A percentile compares a stretch with the other conserved stretches of the same genome.
These are phyloP conservation scores for Phylloboletellus chloephorus DNA, from an alignment of 1,284 basidiomycete species.

Conservation along the genomic window DNA sequence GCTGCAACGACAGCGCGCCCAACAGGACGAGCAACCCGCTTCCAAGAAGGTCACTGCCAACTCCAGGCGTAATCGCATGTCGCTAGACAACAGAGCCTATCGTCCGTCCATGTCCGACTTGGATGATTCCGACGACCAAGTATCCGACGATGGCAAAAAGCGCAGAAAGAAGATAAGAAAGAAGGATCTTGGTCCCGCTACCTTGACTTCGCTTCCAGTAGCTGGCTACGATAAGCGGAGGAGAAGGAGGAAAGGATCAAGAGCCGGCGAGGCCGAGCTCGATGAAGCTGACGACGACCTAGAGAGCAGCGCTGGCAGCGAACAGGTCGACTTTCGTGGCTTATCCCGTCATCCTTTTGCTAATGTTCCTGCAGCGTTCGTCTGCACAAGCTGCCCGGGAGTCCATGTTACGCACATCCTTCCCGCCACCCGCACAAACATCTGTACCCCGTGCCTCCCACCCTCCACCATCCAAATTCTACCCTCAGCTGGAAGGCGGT, in stretches of 20 bases:
- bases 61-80: conserved; percentile 56
- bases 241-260: conserved; percentile 41
- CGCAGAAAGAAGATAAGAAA: conserved; percentile 53
- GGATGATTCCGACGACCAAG: conserved; percentile 58
- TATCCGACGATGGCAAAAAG: conserved; percentile 50
- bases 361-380: conserved; percentile 26
- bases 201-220: conserved; percentile 59
- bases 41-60: conserved; percentile 26
- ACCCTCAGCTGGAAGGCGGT: conserved; percentile 34
- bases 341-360: background rate
- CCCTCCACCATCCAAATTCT: conserved; percentile 31
- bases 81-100: conserved; percentile 73
- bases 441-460: conserved; percentile 35
- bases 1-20: conserved; percentile 27
- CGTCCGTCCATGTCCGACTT: conserved; percentile 56
- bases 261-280: conserved; percentile 26
- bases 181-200: conserved; percentile 48
- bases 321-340: conserved; percentile 26
- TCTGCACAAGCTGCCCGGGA: conserved; percentile 29
- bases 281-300: conserved; percentile 29
- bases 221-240: conserved; percentile 52
- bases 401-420: conserved; percentile 21
- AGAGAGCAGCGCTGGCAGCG: conserved; percentile 33
- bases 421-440: conserved; percentile 22
- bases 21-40: conserved; percentile 35